These are phyloP conservation scores for Debaryomyces castellii DNA, from an alignment of 805 yeast genomes.

Conservation along the genomic window DNA sequence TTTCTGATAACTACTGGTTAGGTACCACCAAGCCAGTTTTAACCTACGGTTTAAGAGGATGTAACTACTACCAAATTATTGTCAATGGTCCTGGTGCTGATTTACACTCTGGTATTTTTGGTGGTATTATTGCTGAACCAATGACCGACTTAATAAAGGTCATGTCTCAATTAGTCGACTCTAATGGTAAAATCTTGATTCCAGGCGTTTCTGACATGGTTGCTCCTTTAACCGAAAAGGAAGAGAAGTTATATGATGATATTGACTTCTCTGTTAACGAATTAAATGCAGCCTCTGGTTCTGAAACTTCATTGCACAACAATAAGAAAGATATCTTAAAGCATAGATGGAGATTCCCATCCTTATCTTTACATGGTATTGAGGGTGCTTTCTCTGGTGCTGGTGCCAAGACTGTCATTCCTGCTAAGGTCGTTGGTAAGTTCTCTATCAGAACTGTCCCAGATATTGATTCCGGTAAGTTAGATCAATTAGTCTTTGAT, in stretches of 20 bases:
- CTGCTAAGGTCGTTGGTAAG: conserved; percentile 91
- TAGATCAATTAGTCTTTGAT: conserved; percentile 73
- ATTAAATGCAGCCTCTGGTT: conserved; percentile 85
- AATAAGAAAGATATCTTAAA: conserved; percentile 83
- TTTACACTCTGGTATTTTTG: conserved; percentile 95
- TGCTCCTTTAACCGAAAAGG: conserved; percentile 85
- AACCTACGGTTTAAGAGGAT: conserved; percentile 97
- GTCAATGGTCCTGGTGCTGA: conserved; percentile 95
- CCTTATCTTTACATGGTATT: conserved; percentile 91
- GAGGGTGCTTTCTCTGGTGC: conserved; percentile 95
- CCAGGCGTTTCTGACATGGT: conserved; percentile 94
- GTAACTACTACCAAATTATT: conserved; percentile 83
- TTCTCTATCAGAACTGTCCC: conserved; percentile 98
- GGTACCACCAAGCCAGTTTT: conserved; percentile 96
- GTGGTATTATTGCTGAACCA: conserved; percentile 97
- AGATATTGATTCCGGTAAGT: conserved; percentile 75
- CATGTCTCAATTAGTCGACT: conserved; percentile 73
- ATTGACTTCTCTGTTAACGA: conserved; percentile 86
- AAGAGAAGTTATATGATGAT: conserved; percentile 73
- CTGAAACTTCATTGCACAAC: conserved; percentile 75
- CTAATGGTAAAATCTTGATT: conserved; percentile 77
- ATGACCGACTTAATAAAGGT: conserved; percentile 87
- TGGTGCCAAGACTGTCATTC: conserved; percentile 98
- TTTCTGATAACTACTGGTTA: conserved; percentile 97
- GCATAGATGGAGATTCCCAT: conserved; percentile 99